phyloP scores from a whole-genome alignment of 371 early-diverging fungal genomes.

The Dipsacomyces acuminosporus region DNA sequence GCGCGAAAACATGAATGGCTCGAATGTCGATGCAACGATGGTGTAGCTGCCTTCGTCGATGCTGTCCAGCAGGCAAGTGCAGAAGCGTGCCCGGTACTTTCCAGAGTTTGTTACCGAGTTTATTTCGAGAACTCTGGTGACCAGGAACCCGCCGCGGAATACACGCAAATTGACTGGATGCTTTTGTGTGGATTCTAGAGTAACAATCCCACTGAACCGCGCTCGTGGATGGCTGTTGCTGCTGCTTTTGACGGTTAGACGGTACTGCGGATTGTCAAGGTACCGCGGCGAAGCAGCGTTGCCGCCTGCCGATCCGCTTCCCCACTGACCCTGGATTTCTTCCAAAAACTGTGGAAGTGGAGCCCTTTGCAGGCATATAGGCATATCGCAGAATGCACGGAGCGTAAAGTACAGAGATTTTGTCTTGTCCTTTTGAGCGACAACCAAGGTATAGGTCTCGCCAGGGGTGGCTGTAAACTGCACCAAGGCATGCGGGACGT shows the following conservation, averaged over 20 bases:
- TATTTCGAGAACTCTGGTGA: constrained; percentile 58
- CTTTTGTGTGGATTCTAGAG: constrained; percentile 63
- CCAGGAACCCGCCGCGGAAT: constrained; percentile 64
- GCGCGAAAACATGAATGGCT: constrained; percentile 63
- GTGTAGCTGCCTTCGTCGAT: constrained; percentile 66
- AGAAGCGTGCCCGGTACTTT: constrained; percentile 70
- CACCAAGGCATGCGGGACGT: constrained; percentile 78
- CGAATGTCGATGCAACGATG: constrained; percentile 71
- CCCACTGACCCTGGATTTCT: constrained; percentile 65
- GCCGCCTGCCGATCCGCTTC: constrained; percentile 75
- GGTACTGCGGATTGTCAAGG: constrained; percentile 75
- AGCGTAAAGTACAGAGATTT: constrained; percentile 68
- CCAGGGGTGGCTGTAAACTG: constrained; percentile 22
- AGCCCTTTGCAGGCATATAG: constrained; percentile 61
- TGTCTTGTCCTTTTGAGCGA: constrained; percentile 72
- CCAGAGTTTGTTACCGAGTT: constrained; percentile 67
- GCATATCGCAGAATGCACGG: constrained; percentile 62
- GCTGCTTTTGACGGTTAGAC: constrained; percentile 51
- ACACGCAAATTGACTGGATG: constrained; percentile 66
- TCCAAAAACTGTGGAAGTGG: constrained; percentile 41
- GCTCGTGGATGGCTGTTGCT: constrained; percentile 16
- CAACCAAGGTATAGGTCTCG: constrained; percentile 67
- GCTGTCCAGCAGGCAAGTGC: constrained; percentile 53
- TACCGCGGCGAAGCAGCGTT: constrained; percentile 64
- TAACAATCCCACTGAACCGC: constrained; percentile 45